Conservation (phyloP, 352 stramenopile genomes). For the Phytopythium helicoides region DNA sequence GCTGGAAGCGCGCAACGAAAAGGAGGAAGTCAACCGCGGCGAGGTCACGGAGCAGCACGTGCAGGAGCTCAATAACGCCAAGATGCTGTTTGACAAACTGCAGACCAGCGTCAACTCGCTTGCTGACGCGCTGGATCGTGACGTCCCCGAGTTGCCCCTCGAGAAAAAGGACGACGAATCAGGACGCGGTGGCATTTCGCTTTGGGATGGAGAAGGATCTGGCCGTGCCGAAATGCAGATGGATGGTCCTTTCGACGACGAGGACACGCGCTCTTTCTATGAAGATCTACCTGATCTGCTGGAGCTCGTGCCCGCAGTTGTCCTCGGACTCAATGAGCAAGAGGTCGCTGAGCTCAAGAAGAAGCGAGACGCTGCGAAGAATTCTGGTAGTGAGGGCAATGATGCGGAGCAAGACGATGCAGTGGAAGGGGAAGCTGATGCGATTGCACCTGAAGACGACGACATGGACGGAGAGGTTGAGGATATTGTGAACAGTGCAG, state of each 20-base stretch:
- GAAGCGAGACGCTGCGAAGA: slow-evolving; percentile 56
- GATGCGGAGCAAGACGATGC: slow-evolving; percentile 37
- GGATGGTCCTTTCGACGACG: slow-evolving; percentile 94
- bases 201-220: slow-evolving; percentile 80
- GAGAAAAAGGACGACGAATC: slow-evolving; percentile 60
- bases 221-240: slow-evolving; percentile 56
- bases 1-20: slow-evolving; percentile 92
- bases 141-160: slow-evolving; percentile 64
- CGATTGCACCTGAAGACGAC: slow-evolving; percentile 12
- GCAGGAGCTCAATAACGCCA: slow-evolving; percentile 70
- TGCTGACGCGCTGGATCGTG: slow-evolving; percentile 72
- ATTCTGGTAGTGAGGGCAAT: slow-evolving; percentile 33
- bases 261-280: slow-evolving; percentile 96
- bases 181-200: slow-evolving; percentile 36
- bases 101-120: slow-evolving; percentile 81
- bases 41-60: slow-evolving; percentile 73
- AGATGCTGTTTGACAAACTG: slow-evolving; percentile 83
- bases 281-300: slow-evolving; percentile 96
- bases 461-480: slow-evolving; percentile 37
- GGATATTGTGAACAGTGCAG: slow-evolving; percentile 28
- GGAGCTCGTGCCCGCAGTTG: slow-evolving; percentile 92
- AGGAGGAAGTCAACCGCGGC: slow-evolving; percentile 83
- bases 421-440: slow-evolving; percentile 28
- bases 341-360: slow-evolving; percentile 86
- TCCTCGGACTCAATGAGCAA: slow-evolving; percentile 90